These are phyloP conservation scores for Trichoderma sp. DNA, from an alignment of 2,329 filamentous ascomycete genomes.

Conservation along the genomic window DNA sequence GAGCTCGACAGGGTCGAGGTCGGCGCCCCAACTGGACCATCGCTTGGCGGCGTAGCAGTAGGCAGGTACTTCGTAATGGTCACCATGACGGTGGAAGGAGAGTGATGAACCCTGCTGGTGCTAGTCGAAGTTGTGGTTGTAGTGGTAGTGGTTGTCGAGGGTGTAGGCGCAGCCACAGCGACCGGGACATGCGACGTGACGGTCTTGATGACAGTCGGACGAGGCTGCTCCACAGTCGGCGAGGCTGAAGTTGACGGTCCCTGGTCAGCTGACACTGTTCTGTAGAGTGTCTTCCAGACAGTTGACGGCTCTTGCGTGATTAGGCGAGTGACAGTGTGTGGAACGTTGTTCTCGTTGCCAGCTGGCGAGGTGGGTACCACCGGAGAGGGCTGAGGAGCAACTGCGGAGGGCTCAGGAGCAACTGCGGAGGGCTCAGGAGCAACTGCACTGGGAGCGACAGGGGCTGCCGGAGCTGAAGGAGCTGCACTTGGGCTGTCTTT, in stretches of 20 bases:
- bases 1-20: neutral
- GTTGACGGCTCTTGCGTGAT: slow-evolving; percentile 28
- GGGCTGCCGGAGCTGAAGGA: neutral
- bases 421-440: neutral
- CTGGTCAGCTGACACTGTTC: slow-evolving; percentile 15
- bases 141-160: neutral
- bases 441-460: slow-evolving; percentile 5
- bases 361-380: slow-evolving; percentile 22
- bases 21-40: neutral
- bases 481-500: slow-evolving; percentile 20
- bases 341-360: neutral
- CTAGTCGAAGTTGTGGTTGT: neutral
- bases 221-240: neutral
- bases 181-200: slow-evolving; percentile 1
- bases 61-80: slow-evolving; percentile 6
- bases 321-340: slow-evolving; percentile 28
- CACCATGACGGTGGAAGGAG: neutral
- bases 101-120: neutral
- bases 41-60: neutral
- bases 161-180: neutral
- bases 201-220: neutral
- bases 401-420: neutral
- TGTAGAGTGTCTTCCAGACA: slow-evolving; percentile 19
- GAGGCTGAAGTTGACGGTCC: neutral
- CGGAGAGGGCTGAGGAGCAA: slow-evolving; percentile 22